phyloP scores from a whole-genome alignment of 1,284 basidiomycete genomes.

The Termitomyces sp. region DNA sequence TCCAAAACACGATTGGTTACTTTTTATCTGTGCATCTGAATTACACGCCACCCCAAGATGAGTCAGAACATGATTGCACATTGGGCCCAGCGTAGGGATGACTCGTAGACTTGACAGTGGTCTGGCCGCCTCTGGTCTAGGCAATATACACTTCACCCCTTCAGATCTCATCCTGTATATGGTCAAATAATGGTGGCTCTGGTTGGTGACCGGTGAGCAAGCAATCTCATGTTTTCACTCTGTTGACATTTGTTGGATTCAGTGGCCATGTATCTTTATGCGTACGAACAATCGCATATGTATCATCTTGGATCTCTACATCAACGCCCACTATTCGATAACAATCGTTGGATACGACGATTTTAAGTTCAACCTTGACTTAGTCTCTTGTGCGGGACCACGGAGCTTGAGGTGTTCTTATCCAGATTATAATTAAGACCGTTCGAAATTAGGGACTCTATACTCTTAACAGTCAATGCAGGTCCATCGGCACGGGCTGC shows the following conservation, averaged over 20 bases:
- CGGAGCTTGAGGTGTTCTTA: not conserved
- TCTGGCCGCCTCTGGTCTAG: not conserved
- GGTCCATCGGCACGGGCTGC: not conserved
- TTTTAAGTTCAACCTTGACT: not conserved
- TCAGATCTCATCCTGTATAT: too few species aligned
- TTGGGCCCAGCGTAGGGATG: not conserved
- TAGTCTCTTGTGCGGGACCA: not conserved
- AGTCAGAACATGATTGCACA: not conserved
- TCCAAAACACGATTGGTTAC: too few species aligned
- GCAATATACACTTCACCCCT: too few species aligned
- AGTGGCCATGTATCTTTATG: too few species aligned
- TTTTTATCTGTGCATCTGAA: too few species aligned
- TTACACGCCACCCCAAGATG: not conserved
- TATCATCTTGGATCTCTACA: not conserved
- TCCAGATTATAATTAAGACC: not conserved
- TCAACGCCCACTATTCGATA: too few species aligned
- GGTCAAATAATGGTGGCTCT: not conserved
- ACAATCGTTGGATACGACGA: not conserved
- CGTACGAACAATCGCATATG: not conserved
- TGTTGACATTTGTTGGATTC: too few species aligned
- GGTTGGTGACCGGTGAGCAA: not conserved
- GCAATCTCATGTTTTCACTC: not conserved
- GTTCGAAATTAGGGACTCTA: not conserved
- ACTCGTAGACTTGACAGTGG: not conserved
- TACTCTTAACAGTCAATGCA: conserved; percentile 18